phyloP scores from a whole-genome alignment of 805 yeast genomes.

The Lipomyces kockii region DNA sequence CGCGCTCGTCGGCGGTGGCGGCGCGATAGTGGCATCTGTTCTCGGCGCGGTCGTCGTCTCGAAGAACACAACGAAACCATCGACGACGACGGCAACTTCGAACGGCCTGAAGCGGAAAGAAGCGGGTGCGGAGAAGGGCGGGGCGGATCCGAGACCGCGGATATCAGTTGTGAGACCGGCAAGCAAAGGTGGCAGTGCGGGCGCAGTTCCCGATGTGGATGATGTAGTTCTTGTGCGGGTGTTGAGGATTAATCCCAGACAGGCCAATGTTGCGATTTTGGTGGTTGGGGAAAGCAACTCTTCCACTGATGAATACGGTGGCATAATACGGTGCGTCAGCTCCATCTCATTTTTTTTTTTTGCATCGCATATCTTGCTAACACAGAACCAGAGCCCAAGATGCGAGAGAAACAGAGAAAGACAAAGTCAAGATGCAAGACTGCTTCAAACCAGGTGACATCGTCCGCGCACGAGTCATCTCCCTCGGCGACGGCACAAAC shows the following conservation, averaged over 20 bases:
- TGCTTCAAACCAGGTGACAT: slow-evolving; percentile 92
- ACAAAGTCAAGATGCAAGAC: slow-evolving; percentile 75
- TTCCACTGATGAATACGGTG: slow-evolving; percentile 38
- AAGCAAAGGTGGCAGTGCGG: slow-evolving; percentile 29
- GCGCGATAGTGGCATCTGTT: slow-evolving; percentile 26
- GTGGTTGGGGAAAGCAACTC: slow-evolving; percentile 59
- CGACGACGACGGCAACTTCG: not conserved
- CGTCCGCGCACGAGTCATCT: slow-evolving; percentile 72
- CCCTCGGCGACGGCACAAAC: slow-evolving; percentile 91
- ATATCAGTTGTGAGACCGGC: slow-evolving; percentile 44
- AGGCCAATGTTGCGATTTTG: slow-evolving; percentile 78
- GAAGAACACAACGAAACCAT: slow-evolving; percentile 8
- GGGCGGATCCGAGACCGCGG: slow-evolving; percentile 36
- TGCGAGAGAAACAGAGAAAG: slow-evolving; percentile 88
- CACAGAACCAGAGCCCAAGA: slow-evolving; percentile 68
- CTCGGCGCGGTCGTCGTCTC: slow-evolving; percentile 27
- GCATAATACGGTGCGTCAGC: slow-evolving; percentile 36
- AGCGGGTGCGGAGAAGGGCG: slow-evolving; percentile 16
- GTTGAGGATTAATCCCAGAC: slow-evolving; percentile 64
- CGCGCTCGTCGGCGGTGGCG: slow-evolving; percentile 1
- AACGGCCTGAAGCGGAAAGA: slow-evolving; percentile 10
- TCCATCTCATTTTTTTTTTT: not conserved
- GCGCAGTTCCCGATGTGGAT: slow-evolving; percentile 72
- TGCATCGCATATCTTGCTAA: not conserved
- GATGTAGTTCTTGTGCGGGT: slow-evolving; percentile 82